These are phyloP conservation scores for Aspergillus bombycis DNA, from an alignment of 2,329 filamentous ascomycete genomes.

Conservation along the genomic window DNA sequence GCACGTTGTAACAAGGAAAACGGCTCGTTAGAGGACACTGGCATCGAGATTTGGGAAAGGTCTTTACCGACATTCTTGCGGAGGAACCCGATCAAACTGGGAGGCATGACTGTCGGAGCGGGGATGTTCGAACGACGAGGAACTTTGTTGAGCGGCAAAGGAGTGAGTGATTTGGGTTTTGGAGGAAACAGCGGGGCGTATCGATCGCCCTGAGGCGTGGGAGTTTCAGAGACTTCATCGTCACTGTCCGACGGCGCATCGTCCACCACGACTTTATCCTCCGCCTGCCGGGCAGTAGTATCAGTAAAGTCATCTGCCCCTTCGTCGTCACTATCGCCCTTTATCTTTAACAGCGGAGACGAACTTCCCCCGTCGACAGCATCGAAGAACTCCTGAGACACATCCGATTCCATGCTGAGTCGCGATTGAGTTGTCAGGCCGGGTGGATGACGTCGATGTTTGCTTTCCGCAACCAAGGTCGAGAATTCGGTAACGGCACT, in stretches of 20 bases:
- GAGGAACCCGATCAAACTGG: conserved; percentile 89
- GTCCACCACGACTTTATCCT: conserved; percentile 55
- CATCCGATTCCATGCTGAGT: conserved; percentile 78
- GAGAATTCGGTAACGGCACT: conserved; percentile 82
- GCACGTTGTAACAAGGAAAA: conserved; percentile 84
- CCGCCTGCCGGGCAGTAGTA: conserved; percentile 55
- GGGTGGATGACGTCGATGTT: conserved; percentile 67
- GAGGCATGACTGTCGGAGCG: conserved; percentile 75
- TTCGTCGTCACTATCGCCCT: conserved; percentile 71
- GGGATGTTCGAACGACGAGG: conserved; percentile 71
- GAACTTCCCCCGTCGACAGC: conserved; percentile 68
- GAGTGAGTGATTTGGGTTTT: conserved; percentile 74
- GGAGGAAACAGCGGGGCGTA: conserved; percentile 67
- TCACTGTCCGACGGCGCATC: conserved; percentile 69
- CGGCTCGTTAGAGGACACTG: conserved; percentile 93
- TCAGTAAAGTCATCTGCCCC: conserved; percentile 44
- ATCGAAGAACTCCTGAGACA: conserved; percentile 92
- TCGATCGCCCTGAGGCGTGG: conserved; percentile 36
- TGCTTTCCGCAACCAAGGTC: conserved; percentile 74
- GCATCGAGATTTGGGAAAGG: conserved; percentile 95
- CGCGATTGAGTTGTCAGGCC: conserved; percentile 59
- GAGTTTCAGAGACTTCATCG: conserved; percentile 51
- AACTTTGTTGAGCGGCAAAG: conserved; percentile 72
- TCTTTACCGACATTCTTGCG: conserved; percentile 99
- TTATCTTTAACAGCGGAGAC: conserved; percentile 75